These are phyloP conservation scores for Leishmania tropica DNA, from an alignment of 208 protist species.

Conservation along the genomic window DNA sequence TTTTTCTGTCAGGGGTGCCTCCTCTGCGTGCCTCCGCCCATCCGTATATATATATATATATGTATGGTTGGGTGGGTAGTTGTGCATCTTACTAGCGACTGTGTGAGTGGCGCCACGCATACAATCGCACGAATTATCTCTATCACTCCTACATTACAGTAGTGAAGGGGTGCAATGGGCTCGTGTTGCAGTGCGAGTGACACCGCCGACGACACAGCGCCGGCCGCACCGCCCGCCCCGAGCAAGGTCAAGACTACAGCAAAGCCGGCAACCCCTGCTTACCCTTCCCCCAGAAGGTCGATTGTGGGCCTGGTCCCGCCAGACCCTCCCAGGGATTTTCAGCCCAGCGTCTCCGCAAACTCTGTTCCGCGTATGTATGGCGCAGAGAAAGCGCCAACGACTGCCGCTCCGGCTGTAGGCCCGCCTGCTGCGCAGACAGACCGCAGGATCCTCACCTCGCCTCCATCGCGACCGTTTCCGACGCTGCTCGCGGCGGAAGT, in stretches of 20 bases:
- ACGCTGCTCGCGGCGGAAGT: neutral
- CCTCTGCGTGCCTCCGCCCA: neutral
- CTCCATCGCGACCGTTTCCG: neutral
- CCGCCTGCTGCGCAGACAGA: constrained; percentile 5
- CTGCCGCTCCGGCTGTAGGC: neutral
- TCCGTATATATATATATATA: neutral
- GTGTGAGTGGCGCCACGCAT: neutral
- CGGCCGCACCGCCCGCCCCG: neutral
- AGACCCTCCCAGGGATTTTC: neutral
- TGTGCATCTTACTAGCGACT: neutral
- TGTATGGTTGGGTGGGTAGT: neutral
- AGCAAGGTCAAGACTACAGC: neutral
- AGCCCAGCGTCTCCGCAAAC: neutral
- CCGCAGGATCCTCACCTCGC: neutral
- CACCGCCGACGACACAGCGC: neutral
- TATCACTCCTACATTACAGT: neutral
- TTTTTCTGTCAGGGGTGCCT: neutral
- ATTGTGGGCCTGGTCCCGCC: neutral
- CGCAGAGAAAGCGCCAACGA: neutral
- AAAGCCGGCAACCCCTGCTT: neutral
- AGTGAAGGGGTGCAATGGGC: constrained; percentile 2
- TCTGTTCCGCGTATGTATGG: neutral
- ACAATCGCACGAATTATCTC: neutral
- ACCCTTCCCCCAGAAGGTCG: neutral
- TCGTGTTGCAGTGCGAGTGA: constrained; percentile 14